phyloP scores from a whole-genome alignment of 2,329 filamentous ascomycete genomes.

The Ophiostoma australiae region DNA sequence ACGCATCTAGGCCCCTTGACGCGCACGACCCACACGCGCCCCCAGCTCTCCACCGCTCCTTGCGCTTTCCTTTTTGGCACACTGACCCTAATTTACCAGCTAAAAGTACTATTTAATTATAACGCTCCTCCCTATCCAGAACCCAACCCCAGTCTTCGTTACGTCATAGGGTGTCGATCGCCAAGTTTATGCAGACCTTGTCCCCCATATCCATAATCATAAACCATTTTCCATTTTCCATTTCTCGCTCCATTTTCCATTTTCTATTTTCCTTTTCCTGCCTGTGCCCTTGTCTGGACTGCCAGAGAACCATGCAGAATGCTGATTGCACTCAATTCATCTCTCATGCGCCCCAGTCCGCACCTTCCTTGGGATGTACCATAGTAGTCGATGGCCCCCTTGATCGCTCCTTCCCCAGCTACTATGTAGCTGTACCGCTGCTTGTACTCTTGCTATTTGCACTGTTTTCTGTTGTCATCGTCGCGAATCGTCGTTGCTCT shows the following conservation, averaged over 20 bases:
- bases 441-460: not conserved
- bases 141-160: conserved; percentile 15
- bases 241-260: not conserved
- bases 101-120: not conserved
- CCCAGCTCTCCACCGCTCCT: conserved; percentile 9
- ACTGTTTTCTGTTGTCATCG: not conserved
- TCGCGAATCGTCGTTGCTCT: not conserved
- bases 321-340: conserved; percentile 1
- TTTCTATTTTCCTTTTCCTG: not conserved
- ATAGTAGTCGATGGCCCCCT: not conserved
- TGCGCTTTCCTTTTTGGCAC: conserved; percentile 9
- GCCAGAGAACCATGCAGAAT: conserved; percentile 4
- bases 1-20: not conserved
- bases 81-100: not conserved
- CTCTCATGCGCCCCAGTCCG: not conserved
- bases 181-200: conserved; percentile 19
- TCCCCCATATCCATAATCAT: not conserved
- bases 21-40: conserved; percentile 9
- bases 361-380: not conserved
- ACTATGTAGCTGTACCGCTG: not conserved
- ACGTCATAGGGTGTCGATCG: conserved; percentile 27
- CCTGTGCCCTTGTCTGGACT: conserved; percentile 1
- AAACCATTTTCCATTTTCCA: not conserved
- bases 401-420: conserved; percentile 12
- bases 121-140: conserved; percentile 3